Percentiles rank a stretch among this genome's conserved stretches.
Conservation (phyloP, 2,329 filamentous ascomycete species). For the Scortechinia acanthostroma region DNA sequence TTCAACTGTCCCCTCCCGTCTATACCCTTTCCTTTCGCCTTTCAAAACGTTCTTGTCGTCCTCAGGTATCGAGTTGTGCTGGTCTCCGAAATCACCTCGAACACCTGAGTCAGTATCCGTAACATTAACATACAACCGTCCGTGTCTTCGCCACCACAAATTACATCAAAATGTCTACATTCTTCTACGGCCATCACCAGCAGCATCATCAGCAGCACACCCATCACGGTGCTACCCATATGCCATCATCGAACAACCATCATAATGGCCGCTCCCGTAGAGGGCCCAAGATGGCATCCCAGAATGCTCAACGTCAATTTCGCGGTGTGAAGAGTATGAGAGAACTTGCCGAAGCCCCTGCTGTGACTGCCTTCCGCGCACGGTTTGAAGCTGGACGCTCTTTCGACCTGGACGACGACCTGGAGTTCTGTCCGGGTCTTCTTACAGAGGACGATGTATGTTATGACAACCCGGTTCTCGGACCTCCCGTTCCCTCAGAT, state of each 20-base stretch:
- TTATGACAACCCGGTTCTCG: conserved; percentile 12
- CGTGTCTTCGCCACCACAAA: background rate
- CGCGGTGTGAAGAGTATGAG: conserved; percentile 80
- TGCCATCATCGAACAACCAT: conserved; percentile 63
- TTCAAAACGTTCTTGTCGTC: no score
- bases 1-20: no score
- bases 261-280: conserved; percentile 80
- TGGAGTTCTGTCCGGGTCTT: conserved; percentile 89
- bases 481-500: no score
- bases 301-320: conserved; percentile 81
- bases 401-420: conserved; percentile 91
- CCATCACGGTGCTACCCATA: conserved; percentile 32
- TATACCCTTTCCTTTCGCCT: no score
- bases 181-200: conserved; percentile 55
- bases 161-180: conserved; percentile 46
- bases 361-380: conserved; percentile 71
- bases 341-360: conserved; percentile 73
- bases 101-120: no score
- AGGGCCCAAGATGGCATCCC: conserved; percentile 72
- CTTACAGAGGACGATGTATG: conserved; percentile 89
- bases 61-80: no score
- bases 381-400: conserved; percentile 87
- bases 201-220: conserved; percentile 36
- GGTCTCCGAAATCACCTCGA: no score
- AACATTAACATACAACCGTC: background rate